Evolutionary conservation across 1,139 yeast genomes (phyloP), one percentile per base, ranked within the genome.

Genomic region (Candida smagusa): DNA sequence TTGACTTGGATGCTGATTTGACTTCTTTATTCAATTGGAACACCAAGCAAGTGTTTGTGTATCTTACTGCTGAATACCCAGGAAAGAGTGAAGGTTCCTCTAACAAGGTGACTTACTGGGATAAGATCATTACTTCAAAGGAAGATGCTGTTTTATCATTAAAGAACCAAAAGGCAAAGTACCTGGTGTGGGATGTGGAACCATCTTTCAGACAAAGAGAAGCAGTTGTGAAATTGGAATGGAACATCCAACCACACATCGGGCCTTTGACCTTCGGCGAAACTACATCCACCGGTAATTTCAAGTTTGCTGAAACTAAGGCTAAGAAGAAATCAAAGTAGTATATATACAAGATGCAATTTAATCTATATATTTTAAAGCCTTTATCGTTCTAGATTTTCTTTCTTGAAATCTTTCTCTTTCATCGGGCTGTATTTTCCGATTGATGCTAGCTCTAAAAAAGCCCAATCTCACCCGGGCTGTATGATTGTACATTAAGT

Each of bases 231-330:
- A 78, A 72, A 46, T 69, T 92, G 39, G 92, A 87, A 47, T 92
- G 96, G 94, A 90, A 90, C 58, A 73, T 90, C 37, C 97, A 92
- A 65, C 98, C 98, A 3, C 74, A 81, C 59, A 77, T 90, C 7
- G 98, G 98, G 6, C 81, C 89, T 3, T 66, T 92, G 47, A 56
- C 80, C 0, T 85, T 66, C 59, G 97, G 96, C 3, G 73, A 74
- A 41, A 72, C 88, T 4, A 58, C 39, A 12, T 50, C 58, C 1
- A 40, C 45, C 2, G 49, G 52, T 2, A 46, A 52, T 7, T 65
- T 68, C 43, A 52, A 47, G 21, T 68, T 65, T 54, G 67, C 62
- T 4, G 49, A 48, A 12, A 39, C 46, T 16, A 45, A 50, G 39
- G 46, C 48, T 38, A 52, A 52, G 44, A 39, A 35, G 36, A 26